Conservation (phyloP, 2,329 filamentous ascomycete species). For the Aspergillus luchuensis region DNA sequence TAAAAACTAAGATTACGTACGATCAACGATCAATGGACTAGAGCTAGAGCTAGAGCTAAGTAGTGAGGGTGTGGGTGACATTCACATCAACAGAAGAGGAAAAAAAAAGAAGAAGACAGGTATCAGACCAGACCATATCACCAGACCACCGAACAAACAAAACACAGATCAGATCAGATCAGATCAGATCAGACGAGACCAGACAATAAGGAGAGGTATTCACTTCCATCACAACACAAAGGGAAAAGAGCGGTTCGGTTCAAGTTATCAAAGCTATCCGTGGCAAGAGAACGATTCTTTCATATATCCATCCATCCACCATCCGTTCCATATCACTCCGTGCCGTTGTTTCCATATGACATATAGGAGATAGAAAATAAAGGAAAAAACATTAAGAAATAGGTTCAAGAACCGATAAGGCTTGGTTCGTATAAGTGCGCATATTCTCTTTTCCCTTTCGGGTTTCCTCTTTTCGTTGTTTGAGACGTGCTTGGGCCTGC, state of each 20-base stretch:
- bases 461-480: slow-evolving; percentile 29
- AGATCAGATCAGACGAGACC: not conserved
- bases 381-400: not conserved
- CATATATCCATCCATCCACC: too few relatives aligned
- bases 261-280: not conserved
- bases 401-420: slow-evolving; percentile 7
- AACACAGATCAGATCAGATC: not conserved
- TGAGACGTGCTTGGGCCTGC: slow-evolving; percentile 39
- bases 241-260: not conserved
- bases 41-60: not conserved
- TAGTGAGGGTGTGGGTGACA: not conserved
- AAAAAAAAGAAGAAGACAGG: too few relatives aligned
- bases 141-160: not conserved
- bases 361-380: not conserved
- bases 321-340: not conserved
- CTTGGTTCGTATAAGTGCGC: slow-evolving; percentile 13
- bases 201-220: not conserved
- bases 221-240: not conserved
- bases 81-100: not conserved
- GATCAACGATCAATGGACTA: not conserved
- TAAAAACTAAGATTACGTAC: slow-evolving; percentile 3
- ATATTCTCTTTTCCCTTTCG: slow-evolving; percentile 40
- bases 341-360: not conserved
- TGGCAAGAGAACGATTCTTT: not conserved
- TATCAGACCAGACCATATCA: not conserved